A percentile compares a stretch with the other conserved stretches of the same genome.
These are phyloP conservation scores for Alternaria novae-zelandiae DNA, from an alignment of 2,329 filamentous ascomycete species.

Conservation along the genomic window DNA sequence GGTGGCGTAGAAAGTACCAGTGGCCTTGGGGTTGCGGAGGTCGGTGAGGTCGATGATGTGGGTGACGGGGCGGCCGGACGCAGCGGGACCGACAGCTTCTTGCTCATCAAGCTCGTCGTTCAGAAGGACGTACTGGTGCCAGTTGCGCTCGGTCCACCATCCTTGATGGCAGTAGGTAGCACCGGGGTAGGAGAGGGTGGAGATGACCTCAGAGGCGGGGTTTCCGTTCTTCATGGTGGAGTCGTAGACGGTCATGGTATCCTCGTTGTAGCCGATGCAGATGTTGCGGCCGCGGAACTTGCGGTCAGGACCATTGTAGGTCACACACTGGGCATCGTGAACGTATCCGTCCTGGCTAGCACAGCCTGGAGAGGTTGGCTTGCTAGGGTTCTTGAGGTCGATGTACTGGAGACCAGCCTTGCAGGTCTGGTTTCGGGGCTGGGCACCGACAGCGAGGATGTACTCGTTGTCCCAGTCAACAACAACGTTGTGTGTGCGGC, in stretches of 20 bases:
- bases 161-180: slow-evolving; percentile 65
- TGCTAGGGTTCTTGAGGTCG: slow-evolving; percentile 61
- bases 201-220: slow-evolving; percentile 63
- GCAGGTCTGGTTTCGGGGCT: slow-evolving; percentile 51
- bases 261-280: slow-evolving; percentile 64
- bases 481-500: slow-evolving; percentile 49
- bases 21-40: slow-evolving; percentile 46
- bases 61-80: slow-evolving; percentile 41
- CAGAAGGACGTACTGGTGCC: slow-evolving; percentile 43
- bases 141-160: slow-evolving; percentile 55
- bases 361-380: slow-evolving; percentile 60
- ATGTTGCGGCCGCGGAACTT: slow-evolving; percentile 59
- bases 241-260: slow-evolving; percentile 60
- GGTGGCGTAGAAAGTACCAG: slow-evolving; percentile 50
- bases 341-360: slow-evolving; percentile 63
- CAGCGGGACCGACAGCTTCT: slow-evolving; percentile 34
- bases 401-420: slow-evolving; percentile 63
- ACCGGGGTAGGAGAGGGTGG: slow-evolving; percentile 61
- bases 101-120: slow-evolving; percentile 45
- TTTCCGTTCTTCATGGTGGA: slow-evolving; percentile 60
- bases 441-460: slow-evolving; percentile 42
- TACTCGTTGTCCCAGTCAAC: slow-evolving; percentile 45
- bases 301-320: slow-evolving; percentile 59
- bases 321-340: slow-evolving; percentile 66
- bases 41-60: slow-evolving; percentile 45